Evolutionary conservation across 108 stramenopile genomes (phyloP), one percentile per base, ranked within the genome.

Genomic region (Thalassiosira profunda): DNA sequence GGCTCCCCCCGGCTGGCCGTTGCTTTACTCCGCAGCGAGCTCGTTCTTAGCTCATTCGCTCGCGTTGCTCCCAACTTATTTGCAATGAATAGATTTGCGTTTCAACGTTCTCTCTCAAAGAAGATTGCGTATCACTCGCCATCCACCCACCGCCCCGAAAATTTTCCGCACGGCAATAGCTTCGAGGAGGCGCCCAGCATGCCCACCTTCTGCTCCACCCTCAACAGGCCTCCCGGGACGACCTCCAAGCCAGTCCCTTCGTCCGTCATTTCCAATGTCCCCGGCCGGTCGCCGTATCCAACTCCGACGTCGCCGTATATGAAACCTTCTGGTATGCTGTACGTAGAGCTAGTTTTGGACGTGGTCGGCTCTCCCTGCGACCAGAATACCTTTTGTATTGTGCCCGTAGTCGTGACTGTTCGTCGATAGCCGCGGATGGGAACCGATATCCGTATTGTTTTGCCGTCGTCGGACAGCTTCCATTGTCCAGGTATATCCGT

Each of bases 371-470:
- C 82, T 57, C 75, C 74, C 53, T 86, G 54, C 14, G 84, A 73
- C 89, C 90, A 91, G 69, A 76, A 91, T 10, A 91, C 80, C 12
- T 84, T 86, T 58, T 85, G 81, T 36, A 94, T 91, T 25, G 83
- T 88, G 4, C 93, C 93, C 48, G 73, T 87, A 24, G 93, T 94
- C 44, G 89, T 75, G 5, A 94, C 84, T n/a, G 87, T 94, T 20
- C 93, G 72, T 34, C 76, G 63, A 66, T 87, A 94, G 23, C 93
- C 93, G 12, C 76, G 58, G 4, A 82, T 58, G 24, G 86, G 78
- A 17, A 94, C 67, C 26, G 82, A 81, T 31, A 94, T 86, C 3
- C 93, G 81, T 6, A 94, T 7, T 37, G 49, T 67, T 25, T 70
- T 82, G 18, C 88, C 86, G 63, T 91, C 84, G 6, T 86, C 86